A percentile compares a stretch with the other conserved stretches of the same genome.
These are phyloP conservation scores for Bidens hawaiensis DNA, from an alignment of 140 eudicot species.

Conservation along the genomic window DNA sequence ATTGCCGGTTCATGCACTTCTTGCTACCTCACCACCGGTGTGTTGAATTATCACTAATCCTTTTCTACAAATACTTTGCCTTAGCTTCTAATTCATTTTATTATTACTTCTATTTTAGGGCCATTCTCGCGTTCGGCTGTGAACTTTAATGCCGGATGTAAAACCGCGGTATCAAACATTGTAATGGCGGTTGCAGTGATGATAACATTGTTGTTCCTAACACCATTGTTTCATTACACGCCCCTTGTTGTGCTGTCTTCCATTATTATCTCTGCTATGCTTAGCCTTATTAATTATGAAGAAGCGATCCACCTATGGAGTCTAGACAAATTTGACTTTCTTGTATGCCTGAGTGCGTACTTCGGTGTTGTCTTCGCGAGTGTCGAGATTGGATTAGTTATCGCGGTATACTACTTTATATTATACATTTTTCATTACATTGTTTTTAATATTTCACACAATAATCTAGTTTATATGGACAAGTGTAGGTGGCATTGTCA, in stretches of 20 bases:
- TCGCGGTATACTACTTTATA: constrained; percentile 52
- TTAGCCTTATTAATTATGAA: constrained; percentile 85
- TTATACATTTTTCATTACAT: neutral
- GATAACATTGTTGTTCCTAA: constrained; percentile 66
- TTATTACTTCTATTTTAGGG: constrained; percentile 38
- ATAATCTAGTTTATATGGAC: constrained; percentile 5
- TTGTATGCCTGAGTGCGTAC: constrained; percentile 80
- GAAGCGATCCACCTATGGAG: constrained; percentile 83
- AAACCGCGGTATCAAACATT: constrained; percentile 90
- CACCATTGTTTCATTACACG: constrained; percentile 82
- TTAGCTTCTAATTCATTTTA: neutral
- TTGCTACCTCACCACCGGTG: constrained; percentile 94
- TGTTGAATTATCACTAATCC: neutral
- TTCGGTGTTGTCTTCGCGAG: constrained; percentile 81
- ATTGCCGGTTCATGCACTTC: constrained; percentile 95
- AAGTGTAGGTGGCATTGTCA: constrained; percentile 71
- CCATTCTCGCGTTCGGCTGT: constrained; percentile 98
- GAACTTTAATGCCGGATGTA: constrained; percentile 92
- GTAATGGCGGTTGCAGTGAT: constrained; percentile 89
- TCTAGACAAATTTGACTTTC: constrained; percentile 82
- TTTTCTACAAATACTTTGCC: neutral
- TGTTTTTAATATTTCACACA: neutral
- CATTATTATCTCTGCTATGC: constrained; percentile 83
- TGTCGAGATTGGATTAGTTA: constrained; percentile 68
- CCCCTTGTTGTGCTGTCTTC: constrained; percentile 82